phyloP scores from a whole-genome alignment of 345 rosid species.

The Gossypioides kirkii region DNA sequence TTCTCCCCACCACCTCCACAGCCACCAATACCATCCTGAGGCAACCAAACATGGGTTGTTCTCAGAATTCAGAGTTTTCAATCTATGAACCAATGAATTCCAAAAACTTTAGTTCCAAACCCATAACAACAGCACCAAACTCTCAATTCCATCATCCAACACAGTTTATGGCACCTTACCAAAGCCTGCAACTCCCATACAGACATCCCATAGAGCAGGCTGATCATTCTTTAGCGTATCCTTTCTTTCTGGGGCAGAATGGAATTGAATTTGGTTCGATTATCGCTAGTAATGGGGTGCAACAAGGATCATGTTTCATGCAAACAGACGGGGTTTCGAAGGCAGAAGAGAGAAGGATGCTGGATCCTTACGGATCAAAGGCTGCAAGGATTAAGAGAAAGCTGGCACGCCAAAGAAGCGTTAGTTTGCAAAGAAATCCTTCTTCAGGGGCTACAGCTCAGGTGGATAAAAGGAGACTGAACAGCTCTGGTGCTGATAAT shows the following conservation, averaged over 20 bases:
- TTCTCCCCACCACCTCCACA: background rate
- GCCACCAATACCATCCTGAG: background rate
- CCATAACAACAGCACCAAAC: background rate
- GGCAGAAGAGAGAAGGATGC: slow-evolving; percentile 23
- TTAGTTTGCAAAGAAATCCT: slow-evolving; percentile 26
- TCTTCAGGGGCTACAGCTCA: slow-evolving; percentile 21
- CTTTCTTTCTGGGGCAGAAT: background rate
- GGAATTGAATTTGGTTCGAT: slow-evolving; percentile 7
- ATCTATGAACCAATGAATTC: background rate
- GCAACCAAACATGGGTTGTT: background rate
- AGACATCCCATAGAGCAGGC: background rate
- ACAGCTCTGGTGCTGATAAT: background rate
- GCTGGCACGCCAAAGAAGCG: slow-evolving; percentile 54
- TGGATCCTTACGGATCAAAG: slow-evolving; percentile 43
- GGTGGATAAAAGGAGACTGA: slow-evolving; percentile 26
- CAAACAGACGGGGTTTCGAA: slow-evolving; percentile 3
- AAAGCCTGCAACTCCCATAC: slow-evolving; percentile 14
- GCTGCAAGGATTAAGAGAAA: slow-evolving; percentile 60
- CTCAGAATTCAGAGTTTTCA: slow-evolving; percentile 10
- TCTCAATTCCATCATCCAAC: slow-evolving; percentile 7
- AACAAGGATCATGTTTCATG: background rate
- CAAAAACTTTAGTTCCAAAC: background rate
- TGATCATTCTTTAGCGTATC: slow-evolving; percentile 18
- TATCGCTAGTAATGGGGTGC: background rate
- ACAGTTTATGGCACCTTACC: slow-evolving; percentile 9